Percentiles rank a stretch among this genome's conserved stretches.
Conservation (phyloP, 2,329 filamentous ascomycete species). For the Cladophialophora chaetospira region DNA sequence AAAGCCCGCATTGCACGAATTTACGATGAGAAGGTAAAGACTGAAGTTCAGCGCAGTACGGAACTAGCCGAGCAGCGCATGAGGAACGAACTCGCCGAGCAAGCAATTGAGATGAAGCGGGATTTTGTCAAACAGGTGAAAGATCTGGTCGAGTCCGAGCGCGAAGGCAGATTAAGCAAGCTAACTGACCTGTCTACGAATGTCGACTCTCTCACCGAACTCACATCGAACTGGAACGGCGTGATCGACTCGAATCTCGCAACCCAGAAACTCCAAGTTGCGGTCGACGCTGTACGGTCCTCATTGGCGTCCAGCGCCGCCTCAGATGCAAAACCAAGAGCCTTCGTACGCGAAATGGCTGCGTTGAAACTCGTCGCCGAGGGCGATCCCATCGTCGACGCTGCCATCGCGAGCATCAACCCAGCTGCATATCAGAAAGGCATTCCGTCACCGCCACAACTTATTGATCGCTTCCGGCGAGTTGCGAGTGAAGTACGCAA, state of each 20-base stretch:
- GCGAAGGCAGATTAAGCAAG: conserved; percentile 81
- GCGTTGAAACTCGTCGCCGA: conserved; percentile 89
- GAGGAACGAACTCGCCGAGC: conserved; percentile 83
- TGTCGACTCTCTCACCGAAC: conserved; percentile 80
- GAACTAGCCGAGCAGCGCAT: conserved; percentile 80
- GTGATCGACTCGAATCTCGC: conserved; percentile 88
- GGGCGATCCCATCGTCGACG: conserved; percentile 82
- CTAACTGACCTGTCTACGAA: conserved; percentile 76
- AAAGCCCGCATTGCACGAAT: conserved; percentile 74
- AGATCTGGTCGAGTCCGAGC: conserved; percentile 82
- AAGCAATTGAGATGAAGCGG: conserved; percentile 84
- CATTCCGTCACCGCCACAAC: conserved; percentile 76
- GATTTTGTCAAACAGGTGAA: conserved; percentile 78
- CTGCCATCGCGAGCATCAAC: conserved; percentile 95
- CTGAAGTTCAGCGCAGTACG: conserved; percentile 76
- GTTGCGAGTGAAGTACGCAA: conserved; percentile 93
- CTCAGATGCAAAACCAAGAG: conserved; percentile 57
- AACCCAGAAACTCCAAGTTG: conserved; percentile 94
- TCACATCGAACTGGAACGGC: conserved; percentile 85
- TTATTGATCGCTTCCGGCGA: conserved; percentile 93
- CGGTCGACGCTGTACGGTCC: conserved; percentile 86
- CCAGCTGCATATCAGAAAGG: conserved; percentile 90
- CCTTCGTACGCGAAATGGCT: conserved; percentile 89
- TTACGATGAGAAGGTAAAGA: conserved; percentile 78
- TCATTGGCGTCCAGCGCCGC: conserved; percentile 73